Base-by-base conservation (phyloP, 2,329 filamentous ascomycete species). In the Phaeomoniella chlamydospora region DNA sequence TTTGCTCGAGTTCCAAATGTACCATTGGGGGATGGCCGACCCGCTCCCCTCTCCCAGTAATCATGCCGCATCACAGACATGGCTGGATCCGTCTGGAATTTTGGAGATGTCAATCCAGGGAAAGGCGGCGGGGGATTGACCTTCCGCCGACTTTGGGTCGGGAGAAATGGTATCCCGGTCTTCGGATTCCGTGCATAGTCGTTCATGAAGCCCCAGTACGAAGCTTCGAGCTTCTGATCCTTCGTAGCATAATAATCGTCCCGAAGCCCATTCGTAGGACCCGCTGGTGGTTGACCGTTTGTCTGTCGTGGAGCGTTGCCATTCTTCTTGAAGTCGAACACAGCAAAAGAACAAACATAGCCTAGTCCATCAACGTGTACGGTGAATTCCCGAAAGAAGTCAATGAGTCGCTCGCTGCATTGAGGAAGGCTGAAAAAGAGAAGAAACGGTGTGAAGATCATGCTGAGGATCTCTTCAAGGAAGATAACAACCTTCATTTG, bases 301-400 rank as follows among this genome's bases (percentile, higher is more conserved):
- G 56, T 41, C 41, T 55, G 44, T 45, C 58, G 9, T 56, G 58
- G 26, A 34, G 38, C 43, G 29, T 41, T 44, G 15, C 78, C 67
- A 15, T 78, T 81, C 54, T 86, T 88, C 56, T 93, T 87, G 61
- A 96, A 96, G 43, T 94, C 84, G 49, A 98, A 98, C 22, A 94
- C 85, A 3, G 90, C 90, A 59, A 94, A 96, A 1, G 88, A 94
- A 57, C 90, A 98, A 9, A 96, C 85, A 45, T 94, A 88, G 15
- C 90, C 90, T 22, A 98, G 70, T 0, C 90, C 90, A 51, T 98
- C 90, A 12, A 98, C 88, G 47, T 98, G 87, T 15, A 98, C 77
- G 0, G 90, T 96, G 47, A 96, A 94, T 53, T 98, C 90, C 29
- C 90, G 78, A 64, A 98, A 96, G 58, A 98, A 98, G 58, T 98